phyloP scores from a whole-genome alignment of 75 land plant species.

The Sequoiadendron giganteum region DNA sequence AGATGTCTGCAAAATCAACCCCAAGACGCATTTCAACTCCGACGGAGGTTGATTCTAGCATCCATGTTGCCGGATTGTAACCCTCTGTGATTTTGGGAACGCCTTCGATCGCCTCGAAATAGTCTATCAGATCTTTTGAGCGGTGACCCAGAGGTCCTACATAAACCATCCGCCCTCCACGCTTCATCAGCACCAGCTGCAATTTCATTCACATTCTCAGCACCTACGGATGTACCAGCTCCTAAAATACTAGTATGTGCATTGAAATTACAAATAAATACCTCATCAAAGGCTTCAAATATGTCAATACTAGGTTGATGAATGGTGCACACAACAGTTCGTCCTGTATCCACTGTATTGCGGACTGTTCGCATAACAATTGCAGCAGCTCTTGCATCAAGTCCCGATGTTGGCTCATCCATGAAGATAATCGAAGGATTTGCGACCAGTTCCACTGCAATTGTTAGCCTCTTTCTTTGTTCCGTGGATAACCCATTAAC shows the following conservation, averaged over 20 bases:
- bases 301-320: slow-evolving; percentile 82
- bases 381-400: slow-evolving; percentile 90
- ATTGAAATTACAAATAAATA: not conserved
- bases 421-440: slow-evolving; percentile 88
- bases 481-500: slow-evolving; percentile 82
- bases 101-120: slow-evolving; percentile 36
- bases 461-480: slow-evolving; percentile 74
- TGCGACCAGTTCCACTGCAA: slow-evolving; percentile 78
- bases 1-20: slow-evolving; percentile 32
- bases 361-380: slow-evolving; percentile 88
- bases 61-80: slow-evolving; percentile 65
- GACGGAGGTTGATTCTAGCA: slow-evolving; percentile 34
- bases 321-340: slow-evolving; percentile 84
- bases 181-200: slow-evolving; percentile 48
- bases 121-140: slow-evolving; percentile 43
- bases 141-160: slow-evolving; percentile 40
- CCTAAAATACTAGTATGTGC: not conserved
- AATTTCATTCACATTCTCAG: not conserved
- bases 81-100: slow-evolving; percentile 27
- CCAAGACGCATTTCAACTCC: slow-evolving; percentile 23
- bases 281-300: not conserved
- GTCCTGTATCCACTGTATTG: slow-evolving; percentile 86
- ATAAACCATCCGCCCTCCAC: slow-evolving; percentile 48
- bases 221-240: not conserved
- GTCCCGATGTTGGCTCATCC: slow-evolving; percentile 92